Base-by-base conservation (phyloP, 1,284 basidiomycete genomes). In the Vanrija humicola region DNA sequence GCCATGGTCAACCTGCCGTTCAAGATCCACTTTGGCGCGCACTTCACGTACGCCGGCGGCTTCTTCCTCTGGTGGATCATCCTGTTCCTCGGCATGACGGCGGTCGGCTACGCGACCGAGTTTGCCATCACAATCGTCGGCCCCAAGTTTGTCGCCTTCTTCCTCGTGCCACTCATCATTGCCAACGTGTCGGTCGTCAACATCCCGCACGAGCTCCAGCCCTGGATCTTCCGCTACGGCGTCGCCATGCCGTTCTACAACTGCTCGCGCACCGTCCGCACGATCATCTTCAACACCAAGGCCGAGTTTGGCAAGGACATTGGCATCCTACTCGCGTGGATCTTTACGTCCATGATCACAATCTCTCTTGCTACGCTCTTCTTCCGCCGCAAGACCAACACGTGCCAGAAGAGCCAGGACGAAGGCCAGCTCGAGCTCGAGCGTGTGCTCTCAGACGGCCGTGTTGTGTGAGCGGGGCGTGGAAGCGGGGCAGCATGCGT, bases 21-120 rank as follows among this genome's bases (percentile, higher is more conserved):
- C 77, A 43, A 88, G 82, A 79, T 81, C 50, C 56, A 71, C 55
- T 72, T 73, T 48, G 67, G 51, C 39, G 73, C 72, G 10, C 74
- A 77, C 50, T 80, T 67, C 64, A 75, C 73, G 0, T 69, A 77
- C 43, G 69, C 74, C 26, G 79, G 74, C 0, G 88, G 87, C 0
- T 88, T 89, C 72, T 76, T 89, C 59, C 75, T 88, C 21, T 88
- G 86, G 76, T 89, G 86, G 84, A 85, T 87, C 82, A 74, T 86
- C 58, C 82, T 83, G 54, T 88, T 80, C 80, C 61, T 82, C 34
- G 67, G 68, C 43, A 74, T 71, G 72, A 59, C 59, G 10, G 18
- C 58, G 1, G 56, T 74, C 5, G 67, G 86, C 2, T 72, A 87
- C 16, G 83, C 84, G 0, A 73, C 88, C 6, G 88, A 90, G 54